These are phyloP conservation scores for Bipolaris zeicola DNA, from an alignment of 2,329 filamentous ascomycete genomes.

Conservation along the genomic window DNA sequence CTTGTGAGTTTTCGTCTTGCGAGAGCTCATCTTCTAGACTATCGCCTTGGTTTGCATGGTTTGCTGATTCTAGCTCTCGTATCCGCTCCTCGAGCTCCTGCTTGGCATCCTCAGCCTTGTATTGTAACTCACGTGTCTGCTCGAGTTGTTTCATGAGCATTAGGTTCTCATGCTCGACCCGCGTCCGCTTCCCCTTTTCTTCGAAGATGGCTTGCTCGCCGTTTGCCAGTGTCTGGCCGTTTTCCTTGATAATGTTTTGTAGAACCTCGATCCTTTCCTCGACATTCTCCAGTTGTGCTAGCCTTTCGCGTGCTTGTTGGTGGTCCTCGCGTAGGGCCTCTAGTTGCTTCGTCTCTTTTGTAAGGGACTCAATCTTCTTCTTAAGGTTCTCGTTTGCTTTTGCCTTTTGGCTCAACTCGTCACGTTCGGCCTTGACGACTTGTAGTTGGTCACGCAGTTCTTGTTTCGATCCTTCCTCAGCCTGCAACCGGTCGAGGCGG, in stretches of 20 bases:
- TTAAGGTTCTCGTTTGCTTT: conserved; percentile 60
- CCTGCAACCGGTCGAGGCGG: conserved; percentile 52
- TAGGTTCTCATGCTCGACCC: conserved; percentile 56
- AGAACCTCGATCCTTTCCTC: conserved; percentile 53
- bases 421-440: conserved; percentile 55
- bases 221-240: conserved; percentile 56
- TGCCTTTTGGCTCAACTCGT: conserved; percentile 55
- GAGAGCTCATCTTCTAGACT: conserved; percentile 51
- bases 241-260: conserved; percentile 59
- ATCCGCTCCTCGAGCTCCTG: conserved; percentile 55
- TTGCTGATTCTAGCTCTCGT: conserved; percentile 49
- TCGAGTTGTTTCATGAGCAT: conserved; percentile 55
- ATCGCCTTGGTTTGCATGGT: conserved; percentile 32
- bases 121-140: conserved; percentile 54
- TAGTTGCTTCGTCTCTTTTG: conserved; percentile 54
- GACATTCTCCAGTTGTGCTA: conserved; percentile 53
- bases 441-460: conserved; percentile 59
- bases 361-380: conserved; percentile 59
- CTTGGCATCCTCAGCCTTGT: conserved; percentile 55
- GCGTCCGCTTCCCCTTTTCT: conserved; percentile 54
- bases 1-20: conserved; percentile 39
- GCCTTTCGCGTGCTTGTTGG: conserved; percentile 51
- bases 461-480: conserved; percentile 52
- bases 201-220: conserved; percentile 59
- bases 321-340: conserved; percentile 53